Evolutionary conservation across 257 asterid species (phyloP).

Genomic region (Linderniella brevidens): DNA sequence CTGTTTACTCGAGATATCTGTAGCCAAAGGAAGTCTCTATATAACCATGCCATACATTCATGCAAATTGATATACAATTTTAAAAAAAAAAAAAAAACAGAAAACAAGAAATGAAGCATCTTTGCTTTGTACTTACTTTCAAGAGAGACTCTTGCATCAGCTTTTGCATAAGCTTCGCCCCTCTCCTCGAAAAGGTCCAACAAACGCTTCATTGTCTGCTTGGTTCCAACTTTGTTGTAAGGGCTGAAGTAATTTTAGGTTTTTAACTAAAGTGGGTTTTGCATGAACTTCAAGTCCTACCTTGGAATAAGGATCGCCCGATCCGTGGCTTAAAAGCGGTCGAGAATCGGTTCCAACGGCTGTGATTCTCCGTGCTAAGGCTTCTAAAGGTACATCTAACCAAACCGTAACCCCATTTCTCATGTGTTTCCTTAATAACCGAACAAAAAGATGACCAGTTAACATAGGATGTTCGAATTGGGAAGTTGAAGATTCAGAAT

Average conservation of each 20-base stretch:
- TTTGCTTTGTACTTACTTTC: slow-evolving; percentile 63
- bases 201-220: slow-evolving; percentile 65
- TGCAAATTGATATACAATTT: not conserved
- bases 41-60: not conserved
- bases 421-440: slow-evolving; percentile 59
- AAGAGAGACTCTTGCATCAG: slow-evolving; percentile 55
- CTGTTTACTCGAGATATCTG: slow-evolving; percentile 50
- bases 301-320: slow-evolving; percentile 62
- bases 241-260: slow-evolving; percentile 1
- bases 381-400: slow-evolving; percentile 85
- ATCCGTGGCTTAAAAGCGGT: slow-evolving; percentile 54
- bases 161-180: slow-evolving; percentile 71
- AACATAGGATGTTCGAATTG: slow-evolving; percentile 5
- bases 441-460: slow-evolving; percentile 2
- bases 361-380: slow-evolving; percentile 70
- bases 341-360: slow-evolving; percentile 69
- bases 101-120: not conserved
- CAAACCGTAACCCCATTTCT: slow-evolving; percentile 72
- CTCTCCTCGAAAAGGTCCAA: slow-evolving; percentile 48
- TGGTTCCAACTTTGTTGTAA: no score
- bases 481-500: no score
- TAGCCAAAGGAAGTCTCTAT: not conserved
- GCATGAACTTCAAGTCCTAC: slow-evolving; percentile 11
- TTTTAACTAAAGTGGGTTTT: not conserved
- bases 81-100: not conserved